phyloP scores from a whole-genome alignment of 208 protist species.

The Acanthamoeba healyi region DNA sequence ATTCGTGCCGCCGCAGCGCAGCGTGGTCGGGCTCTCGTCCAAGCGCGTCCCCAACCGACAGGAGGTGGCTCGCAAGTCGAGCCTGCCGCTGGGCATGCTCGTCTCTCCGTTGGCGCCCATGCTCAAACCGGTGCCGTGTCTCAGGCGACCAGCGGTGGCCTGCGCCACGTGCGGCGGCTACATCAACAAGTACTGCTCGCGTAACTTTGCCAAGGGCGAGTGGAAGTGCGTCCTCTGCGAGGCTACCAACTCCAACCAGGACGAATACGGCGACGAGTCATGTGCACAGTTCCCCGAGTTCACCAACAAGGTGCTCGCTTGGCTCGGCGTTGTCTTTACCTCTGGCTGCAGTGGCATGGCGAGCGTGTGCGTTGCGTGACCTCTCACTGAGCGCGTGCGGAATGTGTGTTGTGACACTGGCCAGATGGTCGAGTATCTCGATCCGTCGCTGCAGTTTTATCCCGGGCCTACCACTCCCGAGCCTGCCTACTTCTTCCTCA shows the following conservation, averaged over 20 bases:
- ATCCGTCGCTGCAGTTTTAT: conserved; percentile 9
- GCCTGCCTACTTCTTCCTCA: conserved; percentile 18
- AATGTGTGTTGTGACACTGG: not conserved
- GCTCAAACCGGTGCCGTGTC: not conserved
- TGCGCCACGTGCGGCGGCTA: not conserved
- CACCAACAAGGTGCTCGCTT: conserved; percentile 32
- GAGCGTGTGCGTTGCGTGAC: too few relatives aligned
- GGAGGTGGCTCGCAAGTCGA: not conserved
- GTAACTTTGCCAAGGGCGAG: not conserved
- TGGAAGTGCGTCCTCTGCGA: conserved; percentile 53
- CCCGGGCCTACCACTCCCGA: not conserved
- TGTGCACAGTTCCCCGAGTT: conserved; percentile 66
- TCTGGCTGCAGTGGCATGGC: too few relatives aligned
- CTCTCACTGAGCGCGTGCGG: not conserved
- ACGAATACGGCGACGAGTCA: conserved; percentile 42
- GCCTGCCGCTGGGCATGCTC: conserved; percentile 31
- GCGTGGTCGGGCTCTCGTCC: not conserved
- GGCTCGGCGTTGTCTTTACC: too few relatives aligned
- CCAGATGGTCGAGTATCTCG: conserved; percentile 48
- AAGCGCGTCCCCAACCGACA: conserved; percentile 21
- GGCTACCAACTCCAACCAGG: conserved; percentile 11
- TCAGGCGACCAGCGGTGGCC: conserved; percentile 4
- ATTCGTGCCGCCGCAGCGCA: not conserved
- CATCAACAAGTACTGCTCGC: conserved; percentile 62
- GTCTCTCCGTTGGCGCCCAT: not conserved